phyloP scores from a whole-genome alignment of 495 filamentous ascomycete species.

The Echria macrotheca region DNA sequence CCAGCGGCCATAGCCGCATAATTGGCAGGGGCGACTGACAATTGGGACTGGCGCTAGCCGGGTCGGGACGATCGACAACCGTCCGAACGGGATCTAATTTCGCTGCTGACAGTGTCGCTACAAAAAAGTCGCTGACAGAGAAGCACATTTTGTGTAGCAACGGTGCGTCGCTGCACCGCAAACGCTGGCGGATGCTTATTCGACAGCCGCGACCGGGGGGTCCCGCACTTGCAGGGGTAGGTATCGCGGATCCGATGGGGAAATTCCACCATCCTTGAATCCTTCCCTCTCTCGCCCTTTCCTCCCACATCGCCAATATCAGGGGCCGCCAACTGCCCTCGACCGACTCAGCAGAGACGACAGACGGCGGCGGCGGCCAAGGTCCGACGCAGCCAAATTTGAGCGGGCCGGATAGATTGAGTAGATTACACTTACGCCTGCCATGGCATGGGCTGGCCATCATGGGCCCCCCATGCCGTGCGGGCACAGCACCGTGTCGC shows the following conservation, averaged over 20 bases:
- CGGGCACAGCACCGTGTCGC: neutral
- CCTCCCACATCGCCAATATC: conserved; percentile 12
- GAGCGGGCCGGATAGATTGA: conserved; percentile 24
- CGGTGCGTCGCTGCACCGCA: neutral
- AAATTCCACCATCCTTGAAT: conserved; percentile 21
- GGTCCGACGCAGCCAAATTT: conserved; percentile 21
- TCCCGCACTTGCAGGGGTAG: conserved; percentile 1
- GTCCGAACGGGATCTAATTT: conserved; percentile 6
- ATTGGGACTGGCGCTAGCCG: conserved; percentile 1
- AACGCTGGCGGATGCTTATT: conserved; percentile 4
- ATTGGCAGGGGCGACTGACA: neutral
- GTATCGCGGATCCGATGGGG: conserved; percentile 26
- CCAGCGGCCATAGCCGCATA: conserved; percentile 1
- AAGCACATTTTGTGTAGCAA: neutral
- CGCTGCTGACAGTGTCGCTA: conserved; percentile 1
- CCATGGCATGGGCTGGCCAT: neutral
- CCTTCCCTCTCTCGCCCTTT: conserved; percentile 7
- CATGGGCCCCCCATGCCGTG: neutral
- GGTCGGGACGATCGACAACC: conserved; percentile 6
- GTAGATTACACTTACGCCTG: conserved; percentile 2
- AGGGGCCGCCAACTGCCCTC: conserved; percentile 1
- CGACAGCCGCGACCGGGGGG: conserved; percentile 7
- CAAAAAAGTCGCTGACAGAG: neutral
- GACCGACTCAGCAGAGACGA: neutral
- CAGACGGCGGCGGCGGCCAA: conserved; percentile 3